Evolutionary conservation across 2,329 filamentous ascomycete genomes (phyloP).

Genomic region (Penicillium griseofulvum): DNA sequence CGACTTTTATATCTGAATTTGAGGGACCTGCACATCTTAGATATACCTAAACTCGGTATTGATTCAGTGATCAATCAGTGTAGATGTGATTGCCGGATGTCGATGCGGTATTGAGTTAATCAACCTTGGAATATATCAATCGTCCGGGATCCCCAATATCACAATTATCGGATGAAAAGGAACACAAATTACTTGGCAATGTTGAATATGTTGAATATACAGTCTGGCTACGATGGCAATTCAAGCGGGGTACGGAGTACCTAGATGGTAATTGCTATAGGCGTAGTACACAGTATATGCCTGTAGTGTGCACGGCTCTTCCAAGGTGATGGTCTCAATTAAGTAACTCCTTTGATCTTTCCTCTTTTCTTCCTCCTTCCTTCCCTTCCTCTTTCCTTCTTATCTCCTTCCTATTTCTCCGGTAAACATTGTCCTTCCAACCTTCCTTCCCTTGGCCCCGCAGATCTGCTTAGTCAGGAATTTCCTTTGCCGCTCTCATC

Average conservation of each 20-base stretch:
- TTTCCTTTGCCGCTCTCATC: neutral
- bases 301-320: neutral
- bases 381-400: too few species aligned
- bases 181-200: neutral
- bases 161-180: neutral
- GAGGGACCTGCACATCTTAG: neutral
- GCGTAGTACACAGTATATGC: neutral
- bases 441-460: neutral
- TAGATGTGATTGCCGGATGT: neutral
- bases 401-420: neutral
- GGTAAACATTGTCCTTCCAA: too few species aligned
- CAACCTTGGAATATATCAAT: neutral
- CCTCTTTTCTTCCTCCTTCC: too few species aligned
- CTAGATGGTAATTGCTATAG: neutral
- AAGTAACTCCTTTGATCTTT: too few species aligned
- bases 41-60: neutral
- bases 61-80: neutral
- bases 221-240: neutral
- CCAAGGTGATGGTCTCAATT: too few species aligned
- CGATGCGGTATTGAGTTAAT: neutral
- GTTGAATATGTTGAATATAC: neutral
- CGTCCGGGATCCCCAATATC: neutral
- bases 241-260: neutral
- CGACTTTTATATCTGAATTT: neutral
- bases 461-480: conserved; percentile 2